Conservation (phyloP, 2,329 filamentous ascomycete genomes). For the Penicillium psychrosexuale region DNA sequence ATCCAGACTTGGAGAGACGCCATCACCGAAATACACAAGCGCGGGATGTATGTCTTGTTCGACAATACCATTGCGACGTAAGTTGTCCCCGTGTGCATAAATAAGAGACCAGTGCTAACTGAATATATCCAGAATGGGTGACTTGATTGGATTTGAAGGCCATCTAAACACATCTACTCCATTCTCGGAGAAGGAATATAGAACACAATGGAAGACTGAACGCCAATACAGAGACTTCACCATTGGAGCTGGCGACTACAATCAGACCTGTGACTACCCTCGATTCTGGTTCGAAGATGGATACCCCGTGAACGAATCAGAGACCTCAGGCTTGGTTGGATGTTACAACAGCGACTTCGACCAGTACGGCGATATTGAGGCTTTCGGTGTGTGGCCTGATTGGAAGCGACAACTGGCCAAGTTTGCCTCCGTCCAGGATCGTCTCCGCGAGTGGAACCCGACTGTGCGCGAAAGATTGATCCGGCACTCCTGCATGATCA, state of each 20-base stretch:
- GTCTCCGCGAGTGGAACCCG: conserved; percentile 61
- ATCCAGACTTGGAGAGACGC: conserved; percentile 57
- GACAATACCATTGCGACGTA: conserved; percentile 65
- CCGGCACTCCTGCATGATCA: conserved; percentile 61
- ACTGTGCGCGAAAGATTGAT: conserved; percentile 58
- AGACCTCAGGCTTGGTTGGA: conserved; percentile 49
- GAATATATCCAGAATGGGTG: conserved; percentile 45
- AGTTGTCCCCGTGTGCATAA: conserved; percentile 20
- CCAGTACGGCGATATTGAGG: conserved; percentile 62
- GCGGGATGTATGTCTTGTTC: conserved; percentile 63
- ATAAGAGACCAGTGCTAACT: neutral
- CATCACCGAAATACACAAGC: conserved; percentile 58
- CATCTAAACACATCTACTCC: conserved; percentile 58
- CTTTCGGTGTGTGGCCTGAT: conserved; percentile 61
- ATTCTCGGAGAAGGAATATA: conserved; percentile 55
- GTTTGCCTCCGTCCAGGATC: conserved; percentile 66
- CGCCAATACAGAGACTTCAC: conserved; percentile 59
- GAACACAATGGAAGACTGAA: conserved; percentile 54
- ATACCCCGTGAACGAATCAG: conserved; percentile 47
- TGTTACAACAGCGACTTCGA: conserved; percentile 65
- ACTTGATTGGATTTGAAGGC: conserved; percentile 62
- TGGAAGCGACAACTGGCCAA: conserved; percentile 63
- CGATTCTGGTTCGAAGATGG: conserved; percentile 61
- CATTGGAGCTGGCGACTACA: conserved; percentile 50
- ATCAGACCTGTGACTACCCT: conserved; percentile 56